phyloP scores from a whole-genome alignment of 2,329 filamentous ascomycete species.

The Didymella glomerata region DNA sequence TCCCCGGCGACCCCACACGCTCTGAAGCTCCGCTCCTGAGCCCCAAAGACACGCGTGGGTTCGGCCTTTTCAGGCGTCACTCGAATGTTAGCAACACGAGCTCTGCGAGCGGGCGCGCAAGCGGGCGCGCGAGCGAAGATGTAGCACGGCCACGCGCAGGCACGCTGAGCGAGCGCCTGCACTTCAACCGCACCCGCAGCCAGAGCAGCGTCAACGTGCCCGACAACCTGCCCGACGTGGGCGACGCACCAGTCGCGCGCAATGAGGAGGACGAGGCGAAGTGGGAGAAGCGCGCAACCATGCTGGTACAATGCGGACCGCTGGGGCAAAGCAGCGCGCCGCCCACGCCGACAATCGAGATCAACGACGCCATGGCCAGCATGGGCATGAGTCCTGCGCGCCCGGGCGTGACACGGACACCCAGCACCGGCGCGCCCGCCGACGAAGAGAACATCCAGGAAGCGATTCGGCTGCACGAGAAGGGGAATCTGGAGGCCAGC shows the following conservation, averaged over 20 bases:
- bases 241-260: conserved; percentile 54
- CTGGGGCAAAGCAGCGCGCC: conserved; percentile 49
- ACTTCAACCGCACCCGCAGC: conserved; percentile 64
- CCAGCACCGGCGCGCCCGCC: conserved; percentile 24
- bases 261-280: conserved; percentile 63
- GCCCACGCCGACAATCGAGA: conserved; percentile 40
- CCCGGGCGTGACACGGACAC: conserved; percentile 1
- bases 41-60: conserved; percentile 36
- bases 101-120: conserved; percentile 11
- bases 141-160: conserved; percentile 11
- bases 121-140: conserved; percentile 15
- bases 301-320: conserved; percentile 73
- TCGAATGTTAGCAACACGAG: conserved; percentile 43
- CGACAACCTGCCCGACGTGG: conserved; percentile 78
- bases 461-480: conserved; percentile 93
- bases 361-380: conserved; percentile 7
- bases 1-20: conserved; percentile 54
- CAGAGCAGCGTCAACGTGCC: conserved; percentile 78
- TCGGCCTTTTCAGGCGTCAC: conserved; percentile 45
- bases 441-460: conserved; percentile 77
- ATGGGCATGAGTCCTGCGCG: conserved; percentile 5
- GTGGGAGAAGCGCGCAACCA: conserved; percentile 95
- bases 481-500: conserved; percentile 77
- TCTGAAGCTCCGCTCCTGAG: conserved; percentile 39
- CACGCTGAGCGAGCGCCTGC: conserved; percentile 64